Base-by-base conservation (phyloP, 1,139 yeast species). In the Pichia sp. region DNA sequence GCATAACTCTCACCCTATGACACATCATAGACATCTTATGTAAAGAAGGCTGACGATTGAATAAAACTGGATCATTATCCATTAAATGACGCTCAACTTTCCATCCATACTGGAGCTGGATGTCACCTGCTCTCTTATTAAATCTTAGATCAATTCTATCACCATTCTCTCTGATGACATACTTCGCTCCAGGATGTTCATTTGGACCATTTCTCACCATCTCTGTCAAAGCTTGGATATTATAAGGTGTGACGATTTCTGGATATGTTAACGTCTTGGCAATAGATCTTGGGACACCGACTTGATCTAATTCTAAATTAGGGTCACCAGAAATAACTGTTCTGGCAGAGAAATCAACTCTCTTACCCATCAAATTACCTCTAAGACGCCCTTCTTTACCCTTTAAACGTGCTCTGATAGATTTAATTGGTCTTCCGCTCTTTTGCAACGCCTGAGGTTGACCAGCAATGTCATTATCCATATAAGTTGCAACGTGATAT, bases 11-110 rank as follows among this genome's bases (percentile, higher is more conserved):
- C 44, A 93, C 99, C 74, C 97, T 82, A 71, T 95, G 99, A n/a
- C 97, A 96, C 99, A 95, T 95, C 99, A 95, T 95, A 58, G 98
- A 90, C 98, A 95, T 93, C 74, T 95, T 95, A 75, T 95, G 99
- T 73, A 95, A 79, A 40, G 99, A 93, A 53, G 99, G 99, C 76
- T 95, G 99, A 80, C 99, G 97, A 71, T 93, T 93, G 78, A 93
- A 93, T 67, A 93, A 80, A 38, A 93, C 99, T 2, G 99, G 98
- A 70, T 93, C 99, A 66, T 92, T 82, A 71, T 93, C 99, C 87
- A 90, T 89, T 66, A 93, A 80, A 71, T 93, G 99, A 72, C 99
- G 90, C 72, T 95, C 99, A 57, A 95, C 99, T 70, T 89, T 90
- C 99, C 99, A 95, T 49, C 99, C 99, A 67, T 93, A 95, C 71